Percentiles rank a stretch among this genome's conserved stretches.
phyloP scores from a whole-genome alignment of 2,329 filamentous ascomycete genomes.

The Myriosclerotinia duriaeana region DNA sequence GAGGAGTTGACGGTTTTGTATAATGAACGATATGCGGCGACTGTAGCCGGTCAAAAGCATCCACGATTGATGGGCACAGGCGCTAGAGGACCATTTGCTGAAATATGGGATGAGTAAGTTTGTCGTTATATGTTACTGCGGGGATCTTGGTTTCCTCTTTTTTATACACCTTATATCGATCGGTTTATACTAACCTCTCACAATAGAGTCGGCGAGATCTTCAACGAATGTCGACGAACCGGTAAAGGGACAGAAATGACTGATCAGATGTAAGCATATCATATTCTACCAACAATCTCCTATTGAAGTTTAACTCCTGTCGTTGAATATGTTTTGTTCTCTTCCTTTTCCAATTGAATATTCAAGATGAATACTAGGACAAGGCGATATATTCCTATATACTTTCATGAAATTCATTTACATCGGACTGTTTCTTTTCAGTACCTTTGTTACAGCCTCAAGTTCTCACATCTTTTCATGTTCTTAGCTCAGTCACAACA shows the following conservation, averaged over 20 bases:
- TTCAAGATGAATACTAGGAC: not conserved
- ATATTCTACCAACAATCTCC: not conserved
- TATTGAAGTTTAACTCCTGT: not conserved
- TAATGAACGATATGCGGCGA: conserved; percentile 66
- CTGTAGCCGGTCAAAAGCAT: conserved; percentile 75
- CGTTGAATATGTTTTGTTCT: not conserved
- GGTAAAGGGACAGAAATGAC: conserved; percentile 79
- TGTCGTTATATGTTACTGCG: not conserved
- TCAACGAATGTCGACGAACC: conserved; percentile 63
- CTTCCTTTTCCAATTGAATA: not conserved
- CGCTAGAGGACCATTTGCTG: conserved; percentile 58
- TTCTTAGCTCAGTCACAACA: not conserved
- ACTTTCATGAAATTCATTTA: not conserved
- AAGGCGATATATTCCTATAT: not conserved
- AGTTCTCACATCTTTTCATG: not conserved
- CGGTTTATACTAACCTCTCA: not conserved
- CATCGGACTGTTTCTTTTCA: not conserved
- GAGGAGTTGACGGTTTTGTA: conserved; percentile 63
- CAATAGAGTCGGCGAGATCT: conserved; percentile 57
- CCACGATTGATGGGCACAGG: conserved; percentile 61
- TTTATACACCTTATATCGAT: not conserved
- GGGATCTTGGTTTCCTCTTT: not conserved
- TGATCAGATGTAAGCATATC: conserved; percentile 58
- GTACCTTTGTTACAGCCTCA: not conserved
- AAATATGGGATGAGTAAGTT: conserved; percentile 64